Evolutionary conservation across 495 filamentous ascomycete species (phyloP), one percentile per base, ranked within the genome.

Genomic region (Trichoderma parareesei): DNA sequence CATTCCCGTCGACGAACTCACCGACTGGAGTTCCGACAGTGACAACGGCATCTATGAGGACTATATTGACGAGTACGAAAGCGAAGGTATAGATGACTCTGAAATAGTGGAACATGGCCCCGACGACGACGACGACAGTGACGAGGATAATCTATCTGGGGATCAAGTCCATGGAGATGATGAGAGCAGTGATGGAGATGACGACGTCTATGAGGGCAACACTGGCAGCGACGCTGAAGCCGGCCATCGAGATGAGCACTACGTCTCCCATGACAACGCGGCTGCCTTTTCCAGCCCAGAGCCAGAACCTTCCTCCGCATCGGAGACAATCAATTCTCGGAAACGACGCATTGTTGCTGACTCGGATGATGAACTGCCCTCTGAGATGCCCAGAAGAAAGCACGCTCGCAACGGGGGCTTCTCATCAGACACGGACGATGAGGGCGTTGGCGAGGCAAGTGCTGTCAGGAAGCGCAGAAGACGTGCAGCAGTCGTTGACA

Each of bases 71-170:
- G 61, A 43, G 16, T 63, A 63, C 13, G 61, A 63, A 16, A 63
- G 61, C 61, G 61, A 63, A 20, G 61, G 61, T 16, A 44, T 63
- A 6, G 61, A 63, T 33, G 61, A 63, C 18, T 41, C 61, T 9
- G 4, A 7, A 7, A 48, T 63, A 48, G 41, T 16, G 10, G 61
- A 63, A 27, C 5, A 44, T 11, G 41, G 14, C n/a, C n/a, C n/a
- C n/a, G n/a, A n/a, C 6, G 41, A 33, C 13, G 35, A 20, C 4
- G 20, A 4, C 41, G 16, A 41, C 1, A 38, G 8, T n/a, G 61
- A 63, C 16, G 61, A 63, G 38, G 38, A 11, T 35, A 10, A 40
- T 18, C 4, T 20, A 4, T 62, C 60, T 0, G 60, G 40, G 6
- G 60, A 37, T 37, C 35, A 40, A 38, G 42, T 20, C 10, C 14